Evolutionary conservation across 2,329 filamentous ascomycete species (phyloP), one percentile per base, ranked within the genome.

Genomic region (Penicillium sp.): DNA sequence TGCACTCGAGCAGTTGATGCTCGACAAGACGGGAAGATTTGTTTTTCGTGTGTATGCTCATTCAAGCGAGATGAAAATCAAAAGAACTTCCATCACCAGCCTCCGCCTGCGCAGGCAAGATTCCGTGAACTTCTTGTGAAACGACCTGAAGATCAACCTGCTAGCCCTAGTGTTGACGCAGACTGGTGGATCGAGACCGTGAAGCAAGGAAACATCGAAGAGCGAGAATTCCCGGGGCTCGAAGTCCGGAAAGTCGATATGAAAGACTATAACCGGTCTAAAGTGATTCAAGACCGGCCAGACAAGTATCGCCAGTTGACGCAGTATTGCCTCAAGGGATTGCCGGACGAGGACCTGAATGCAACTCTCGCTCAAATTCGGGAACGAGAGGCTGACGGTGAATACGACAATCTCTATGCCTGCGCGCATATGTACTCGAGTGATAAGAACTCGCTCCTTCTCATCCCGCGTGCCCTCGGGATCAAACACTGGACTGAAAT

Each of bases 341-440:
- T 77, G 59, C 72, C 77, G 11, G 56, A 76, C 62, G 59, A 71
- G 62, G 68, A 72, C 36, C n/a, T 44, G 14, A 43, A 19, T 13
- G 59, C 46, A 9, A 54, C 27, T 6, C 39, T 65, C 62, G 27
- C 60, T 6, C 56, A 63, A 22, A 66, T 68, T 31, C 64, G 51
- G 24, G 60, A 63, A 27, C 69, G 59, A 36, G 73, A 74, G 16
- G 56, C 66, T 53, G 71, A 53, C 14, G 77, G 67, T 59, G 74
- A 69, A 60, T 75, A 69, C 51, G 78, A 82, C 35, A 86, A 86
- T 62, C 69, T 86, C 18, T 83, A 86, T 62, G 80, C 83, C 1
- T 84, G 81, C 63, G 83, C 82, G 3, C 84, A 87, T 68, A 73
- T 85, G 44, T 86, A 85, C 65, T 80, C 83, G 0, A 82, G 80